Percentiles rank a stretch among this genome's conserved stretches.
Evolutionary conservation across 2,329 filamentous ascomycete genomes (phyloP).

Genomic region (Orbilia ellipsospora): DNA sequence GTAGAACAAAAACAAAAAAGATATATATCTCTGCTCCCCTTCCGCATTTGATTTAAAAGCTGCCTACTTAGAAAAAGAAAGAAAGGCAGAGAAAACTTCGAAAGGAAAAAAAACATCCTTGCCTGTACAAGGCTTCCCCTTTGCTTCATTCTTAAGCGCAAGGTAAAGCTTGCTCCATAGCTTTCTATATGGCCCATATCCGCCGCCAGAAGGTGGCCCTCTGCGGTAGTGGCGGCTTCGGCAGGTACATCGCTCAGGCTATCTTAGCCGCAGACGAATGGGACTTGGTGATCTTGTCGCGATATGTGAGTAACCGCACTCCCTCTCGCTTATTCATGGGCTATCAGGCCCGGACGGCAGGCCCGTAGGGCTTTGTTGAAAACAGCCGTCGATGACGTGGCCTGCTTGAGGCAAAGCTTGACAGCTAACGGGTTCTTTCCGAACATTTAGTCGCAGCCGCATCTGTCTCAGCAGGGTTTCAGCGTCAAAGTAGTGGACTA

Average conservation of each 20-base stretch:
- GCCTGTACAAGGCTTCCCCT: slow-evolving; percentile 31
- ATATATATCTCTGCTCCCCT: slow-evolving; percentile 40
- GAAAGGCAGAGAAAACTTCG: no score
- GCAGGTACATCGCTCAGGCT: slow-evolving; percentile 56
- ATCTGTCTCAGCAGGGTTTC: slow-evolving; percentile 51
- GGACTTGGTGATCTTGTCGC: slow-evolving; percentile 58
- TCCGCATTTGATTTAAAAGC: slow-evolving; percentile 33
- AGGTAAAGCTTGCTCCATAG: slow-evolving; percentile 16
- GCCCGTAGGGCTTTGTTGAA: background rate
- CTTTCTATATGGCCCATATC: slow-evolving; percentile 27
- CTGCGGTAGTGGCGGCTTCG: slow-evolving; percentile 57
- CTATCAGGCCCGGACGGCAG: slow-evolving; percentile 23
- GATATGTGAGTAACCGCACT: slow-evolving; percentile 56
- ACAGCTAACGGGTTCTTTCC: slow-evolving; percentile 41
- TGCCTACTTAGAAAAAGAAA: no score
- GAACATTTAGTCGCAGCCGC: slow-evolving; percentile 52
- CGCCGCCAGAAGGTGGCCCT: slow-evolving; percentile 56
- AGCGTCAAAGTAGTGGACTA: slow-evolving; percentile 57
- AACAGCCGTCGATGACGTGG: slow-evolving; percentile 43
- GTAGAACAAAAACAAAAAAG: slow-evolving; percentile 20
- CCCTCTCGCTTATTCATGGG: slow-evolving; percentile 46
- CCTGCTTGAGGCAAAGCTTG: slow-evolving; percentile 18
- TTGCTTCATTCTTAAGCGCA: slow-evolving; percentile 22
- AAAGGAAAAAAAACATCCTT: slow-evolving; percentile 13
- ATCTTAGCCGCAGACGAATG: slow-evolving; percentile 50